phyloP scores from a whole-genome alignment of 225 moss, liverwort and hornwort genomes.

The Physcomitrellopsis africana region DNA sequence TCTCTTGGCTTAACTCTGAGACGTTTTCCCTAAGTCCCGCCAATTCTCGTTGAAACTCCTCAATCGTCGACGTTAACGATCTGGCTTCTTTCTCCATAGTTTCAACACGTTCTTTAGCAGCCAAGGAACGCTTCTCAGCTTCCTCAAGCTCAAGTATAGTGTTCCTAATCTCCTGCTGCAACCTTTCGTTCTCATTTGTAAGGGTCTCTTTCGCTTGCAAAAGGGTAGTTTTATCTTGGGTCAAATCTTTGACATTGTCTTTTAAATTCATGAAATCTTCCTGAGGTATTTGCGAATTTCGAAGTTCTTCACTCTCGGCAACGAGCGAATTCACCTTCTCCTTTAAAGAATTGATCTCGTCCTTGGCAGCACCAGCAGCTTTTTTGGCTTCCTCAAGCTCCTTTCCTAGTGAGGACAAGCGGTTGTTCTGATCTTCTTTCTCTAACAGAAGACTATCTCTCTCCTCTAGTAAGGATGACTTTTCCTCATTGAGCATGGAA shows the following conservation, averaged over 20 bases:
- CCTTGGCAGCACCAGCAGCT: conserved; percentile 34
- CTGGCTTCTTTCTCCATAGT: conserved; percentile 35
- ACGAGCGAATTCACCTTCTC: conserved; percentile 28
- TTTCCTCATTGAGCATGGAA: conserved; percentile 43
- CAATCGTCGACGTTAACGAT: conserved; percentile 1
- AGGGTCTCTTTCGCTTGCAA: conserved; percentile 26
- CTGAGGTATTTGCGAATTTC: conserved; percentile 36
- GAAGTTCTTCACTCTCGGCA: conserved; percentile 33
- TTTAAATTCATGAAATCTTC: conserved; percentile 41
- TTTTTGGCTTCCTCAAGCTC: conserved; percentile 34
- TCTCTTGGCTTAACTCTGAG: conserved; percentile 26
- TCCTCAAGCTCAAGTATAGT: conserved; percentile 40
- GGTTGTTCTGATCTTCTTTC: conserved; percentile 30
- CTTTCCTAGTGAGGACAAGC: conserved; percentile 29
- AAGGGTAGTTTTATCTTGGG: conserved; percentile 33
- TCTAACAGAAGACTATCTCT: conserved; percentile 29
- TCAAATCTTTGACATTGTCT: conserved; percentile 34
- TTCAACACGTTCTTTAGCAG: conserved; percentile 25
- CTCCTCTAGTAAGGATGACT: conserved; percentile 40
- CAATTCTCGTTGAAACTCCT: conserved; percentile 33
- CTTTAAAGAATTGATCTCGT: conserved; percentile 30
- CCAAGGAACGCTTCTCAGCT: conserved; percentile 22
- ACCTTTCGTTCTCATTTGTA: conserved; percentile 34
- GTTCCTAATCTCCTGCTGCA: conserved; percentile 35
- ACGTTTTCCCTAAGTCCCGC: conserved; percentile 19